Conservation (phyloP, 2,329 filamentous ascomycete genomes). For the Colletotrichum liaoningense region DNA sequence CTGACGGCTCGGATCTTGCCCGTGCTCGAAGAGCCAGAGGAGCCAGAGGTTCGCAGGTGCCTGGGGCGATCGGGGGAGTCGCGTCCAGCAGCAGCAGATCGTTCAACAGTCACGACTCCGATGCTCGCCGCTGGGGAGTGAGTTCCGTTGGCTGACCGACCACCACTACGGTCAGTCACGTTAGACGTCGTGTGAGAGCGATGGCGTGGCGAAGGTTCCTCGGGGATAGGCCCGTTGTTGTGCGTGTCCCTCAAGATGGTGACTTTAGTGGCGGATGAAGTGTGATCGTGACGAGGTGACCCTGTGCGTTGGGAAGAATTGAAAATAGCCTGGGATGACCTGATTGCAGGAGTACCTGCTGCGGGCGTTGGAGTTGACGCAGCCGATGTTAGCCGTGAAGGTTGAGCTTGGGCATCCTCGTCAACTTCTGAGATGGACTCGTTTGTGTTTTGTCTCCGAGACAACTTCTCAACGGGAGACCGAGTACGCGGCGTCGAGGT, state of each 20-base stretch:
- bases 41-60: conserved; percentile 60
- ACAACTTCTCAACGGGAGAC: conserved; percentile 46
- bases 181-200: conserved; percentile 24
- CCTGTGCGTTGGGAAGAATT: conserved; percentile 32
- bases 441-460: conserved; percentile 41
- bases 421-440: conserved; percentile 58
- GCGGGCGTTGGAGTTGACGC: conserved; percentile 21
- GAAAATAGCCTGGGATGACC: conserved; percentile 38
- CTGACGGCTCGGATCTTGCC: conserved; percentile 65
- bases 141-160: conserved; percentile 16
- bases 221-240: conserved; percentile 46
- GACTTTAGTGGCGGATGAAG: conserved; percentile 46
- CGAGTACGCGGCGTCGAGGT: conserved; percentile 40
- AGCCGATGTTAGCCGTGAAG: conserved; percentile 7
- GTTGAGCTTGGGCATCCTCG: conserved; percentile 44
- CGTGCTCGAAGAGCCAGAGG: conserved; percentile 61
- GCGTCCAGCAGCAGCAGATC: conserved; percentile 30
- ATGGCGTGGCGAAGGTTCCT: conserved; percentile 49
- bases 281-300: conserved; percentile 37
- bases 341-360: conserved; percentile 22
- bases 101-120: conserved; percentile 54
- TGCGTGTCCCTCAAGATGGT: conserved; percentile 47
- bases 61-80: conserved; percentile 41
- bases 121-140: conserved; percentile 43
- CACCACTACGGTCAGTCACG: conserved; percentile 38